Evolutionary conservation across 139 green algal genomes (phyloP).

Genomic region (Chlamydomonas schloesseri): DNA sequence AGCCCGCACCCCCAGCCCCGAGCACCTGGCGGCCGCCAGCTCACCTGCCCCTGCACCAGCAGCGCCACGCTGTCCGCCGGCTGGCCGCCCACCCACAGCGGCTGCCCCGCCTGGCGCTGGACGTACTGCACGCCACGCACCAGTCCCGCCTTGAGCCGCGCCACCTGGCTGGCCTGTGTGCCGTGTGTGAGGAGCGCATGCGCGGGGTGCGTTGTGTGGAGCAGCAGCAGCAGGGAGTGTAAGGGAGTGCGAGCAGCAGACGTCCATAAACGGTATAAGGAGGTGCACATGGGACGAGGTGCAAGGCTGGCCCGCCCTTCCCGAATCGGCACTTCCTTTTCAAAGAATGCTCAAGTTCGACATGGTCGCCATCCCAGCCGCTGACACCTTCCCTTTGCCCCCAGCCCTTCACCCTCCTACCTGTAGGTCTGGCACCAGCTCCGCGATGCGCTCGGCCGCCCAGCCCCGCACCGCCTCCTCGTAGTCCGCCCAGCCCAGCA

Average conservation of each 20-base stretch:
- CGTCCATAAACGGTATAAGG: no score
- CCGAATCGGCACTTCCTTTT: no score
- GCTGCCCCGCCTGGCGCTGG: conserved; percentile 38
- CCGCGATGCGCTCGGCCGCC: conserved; percentile 32
- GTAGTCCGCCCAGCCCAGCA: conserved; percentile 42
- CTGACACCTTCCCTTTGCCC: no score
- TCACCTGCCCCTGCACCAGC: conserved; percentile 49
- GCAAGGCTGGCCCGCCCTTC: no score
- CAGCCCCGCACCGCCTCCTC: conserved; percentile 27
- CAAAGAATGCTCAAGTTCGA: no score
- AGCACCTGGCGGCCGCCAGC: no score
- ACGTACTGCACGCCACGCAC: conserved; percentile 21
- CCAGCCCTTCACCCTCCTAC: neutral
- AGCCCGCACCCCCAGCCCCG: neutral
- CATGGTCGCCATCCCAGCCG: no score
- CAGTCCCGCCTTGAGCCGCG: conserved; percentile 4
- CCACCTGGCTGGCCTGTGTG: conserved; percentile 21
- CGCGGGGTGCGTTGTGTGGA: neutral
- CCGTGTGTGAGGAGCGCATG: neutral
- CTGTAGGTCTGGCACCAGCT: conserved; percentile 42
- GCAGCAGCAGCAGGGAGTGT: neutral
- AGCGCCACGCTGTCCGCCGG: conserved; percentile 26
- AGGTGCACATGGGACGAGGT: no score
- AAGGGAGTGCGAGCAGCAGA: no score
- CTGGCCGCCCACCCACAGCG: conserved; percentile 30